These are phyloP conservation scores for Coccinonectria pachysandricola DNA, from an alignment of 2,329 filamentous ascomycete genomes.

Conservation along the genomic window DNA sequence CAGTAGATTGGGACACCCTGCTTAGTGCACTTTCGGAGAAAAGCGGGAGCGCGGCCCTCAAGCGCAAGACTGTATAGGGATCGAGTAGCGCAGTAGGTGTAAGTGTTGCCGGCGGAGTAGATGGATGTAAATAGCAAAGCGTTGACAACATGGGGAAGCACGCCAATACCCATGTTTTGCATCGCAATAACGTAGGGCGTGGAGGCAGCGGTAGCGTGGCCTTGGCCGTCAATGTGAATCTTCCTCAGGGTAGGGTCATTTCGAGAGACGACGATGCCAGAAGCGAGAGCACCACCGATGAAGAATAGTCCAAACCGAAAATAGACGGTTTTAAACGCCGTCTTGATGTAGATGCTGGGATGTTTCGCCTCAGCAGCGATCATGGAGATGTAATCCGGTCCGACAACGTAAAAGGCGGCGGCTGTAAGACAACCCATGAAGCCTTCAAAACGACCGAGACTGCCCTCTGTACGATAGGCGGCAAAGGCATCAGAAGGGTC, in stretches of 20 bases:
- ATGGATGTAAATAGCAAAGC: too few species aligned
- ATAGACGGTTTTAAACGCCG: slow-evolving; percentile 37
- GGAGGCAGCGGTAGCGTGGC: too few species aligned
- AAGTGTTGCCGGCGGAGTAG: too few species aligned
- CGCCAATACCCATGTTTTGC: too few species aligned
- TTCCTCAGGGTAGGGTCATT: too few species aligned
- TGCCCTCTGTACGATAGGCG: slow-evolving; percentile 45
- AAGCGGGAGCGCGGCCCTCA: slow-evolving; percentile 29
- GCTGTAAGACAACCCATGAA: slow-evolving; percentile 54
- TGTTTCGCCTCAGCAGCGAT: slow-evolving; percentile 56
- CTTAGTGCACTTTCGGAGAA: slow-evolving; percentile 44
- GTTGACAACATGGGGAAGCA: too few species aligned
- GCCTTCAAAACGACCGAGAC: slow-evolving; percentile 52
- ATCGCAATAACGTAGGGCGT: too few species aligned
- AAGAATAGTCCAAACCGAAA: slow-evolving; percentile 25
- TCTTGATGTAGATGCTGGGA: slow-evolving; percentile 45
- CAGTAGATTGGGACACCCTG: slow-evolving; percentile 45
- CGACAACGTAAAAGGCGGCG: slow-evolving; percentile 47
- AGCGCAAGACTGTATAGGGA: too few species aligned
- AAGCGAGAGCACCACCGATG: too few species aligned
- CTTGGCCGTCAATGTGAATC: too few species aligned
- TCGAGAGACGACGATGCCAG: too few species aligned
- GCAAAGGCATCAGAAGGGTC: slow-evolving; percentile 43
- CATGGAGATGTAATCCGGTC: slow-evolving; percentile 49
- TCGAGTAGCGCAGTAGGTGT: too few species aligned